Evolutionary conservation across 139 green algal species (phyloP).

Genomic region (Chlamydomonas sp.): DNA sequence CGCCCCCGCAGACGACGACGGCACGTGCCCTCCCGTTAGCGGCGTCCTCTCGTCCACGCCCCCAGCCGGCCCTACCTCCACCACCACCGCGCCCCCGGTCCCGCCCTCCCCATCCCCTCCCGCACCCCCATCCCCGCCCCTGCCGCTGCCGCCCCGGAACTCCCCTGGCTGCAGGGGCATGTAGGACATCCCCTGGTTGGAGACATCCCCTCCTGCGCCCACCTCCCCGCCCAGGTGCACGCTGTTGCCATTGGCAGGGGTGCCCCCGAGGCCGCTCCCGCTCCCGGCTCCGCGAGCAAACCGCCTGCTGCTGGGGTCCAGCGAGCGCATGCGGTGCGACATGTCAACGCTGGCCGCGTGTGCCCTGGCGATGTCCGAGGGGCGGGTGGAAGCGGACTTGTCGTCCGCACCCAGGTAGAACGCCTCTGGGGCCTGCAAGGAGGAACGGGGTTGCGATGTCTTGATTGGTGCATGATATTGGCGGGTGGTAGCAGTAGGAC

Average conservation of each 20-base stretch:
- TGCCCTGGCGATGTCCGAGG: not conserved
- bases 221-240: not conserved
- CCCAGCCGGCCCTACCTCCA: not conserved
- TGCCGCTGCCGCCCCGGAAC: not conserved
- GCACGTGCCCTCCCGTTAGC: not conserved
- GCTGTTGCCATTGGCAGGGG: not conserved
- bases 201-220: too few species aligned
- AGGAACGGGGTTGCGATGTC: not conserved
- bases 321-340: not conserved
- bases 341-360: not conserved
- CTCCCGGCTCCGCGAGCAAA: not conserved
- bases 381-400: not conserved
- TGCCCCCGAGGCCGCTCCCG: not conserved
- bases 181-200: not conserved
- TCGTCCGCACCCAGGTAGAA: constrained; percentile 26
- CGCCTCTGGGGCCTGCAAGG: not conserved
- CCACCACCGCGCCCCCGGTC: not conserved
- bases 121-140: not conserved
- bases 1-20: not conserved
- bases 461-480: not conserved
- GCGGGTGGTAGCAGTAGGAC: too few species aligned
- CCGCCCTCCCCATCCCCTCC: not conserved
- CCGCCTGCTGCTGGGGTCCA: not conserved
- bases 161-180: not conserved
- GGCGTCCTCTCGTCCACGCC: constrained; percentile 9